Evolutionary conservation across 768 basidiomycete species (phyloP).

Genomic region (Coprinopsis sp.): DNA sequence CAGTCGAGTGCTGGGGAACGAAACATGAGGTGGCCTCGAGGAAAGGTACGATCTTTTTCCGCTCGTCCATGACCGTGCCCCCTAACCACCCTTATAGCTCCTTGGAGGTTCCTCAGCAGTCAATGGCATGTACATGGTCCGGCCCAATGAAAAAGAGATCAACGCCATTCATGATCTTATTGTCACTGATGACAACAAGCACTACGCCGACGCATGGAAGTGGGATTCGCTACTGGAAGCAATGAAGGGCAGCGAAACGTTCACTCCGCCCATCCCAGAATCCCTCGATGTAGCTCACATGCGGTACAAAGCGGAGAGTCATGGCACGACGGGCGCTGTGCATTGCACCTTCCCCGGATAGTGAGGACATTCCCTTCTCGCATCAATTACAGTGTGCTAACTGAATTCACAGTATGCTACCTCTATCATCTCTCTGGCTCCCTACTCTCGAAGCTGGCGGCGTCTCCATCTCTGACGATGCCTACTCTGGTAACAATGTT

Average conservation of each 20-base stretch:
- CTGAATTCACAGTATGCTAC: conserved; percentile 45
- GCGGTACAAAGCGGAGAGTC: conserved; percentile 37
- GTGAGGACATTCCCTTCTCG: conserved; percentile 38
- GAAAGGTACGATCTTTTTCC: conserved; percentile 38
- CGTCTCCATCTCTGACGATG: conserved; percentile 38
- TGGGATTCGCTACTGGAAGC: conserved; percentile 42
- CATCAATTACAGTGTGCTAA: neutral
- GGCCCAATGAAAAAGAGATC: conserved; percentile 47
- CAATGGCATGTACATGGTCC: conserved; percentile 65
- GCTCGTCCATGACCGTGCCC: neutral
- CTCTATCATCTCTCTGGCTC: conserved; percentile 56
- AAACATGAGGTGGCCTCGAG: conserved; percentile 51
- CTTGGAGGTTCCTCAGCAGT: conserved; percentile 67
- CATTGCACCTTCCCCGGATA: conserved; percentile 44
- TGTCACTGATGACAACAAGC: conserved; percentile 26
- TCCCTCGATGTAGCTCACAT: conserved; percentile 40
- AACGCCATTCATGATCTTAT: conserved; percentile 44
- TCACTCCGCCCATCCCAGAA: conserved; percentile 43
- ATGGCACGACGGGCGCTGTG: conserved; percentile 48
- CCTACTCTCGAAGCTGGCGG: conserved; percentile 46
- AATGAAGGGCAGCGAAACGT: conserved; percentile 52
- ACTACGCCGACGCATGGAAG: conserved; percentile 38
- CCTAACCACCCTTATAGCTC: conserved; percentile 29
- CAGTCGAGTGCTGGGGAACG: conserved; percentile 43
- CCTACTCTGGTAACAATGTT: conserved; percentile 45